Base-by-base conservation (phyloP, 768 basidiomycete genomes). In the Steccherinum ochraceum region DNA sequence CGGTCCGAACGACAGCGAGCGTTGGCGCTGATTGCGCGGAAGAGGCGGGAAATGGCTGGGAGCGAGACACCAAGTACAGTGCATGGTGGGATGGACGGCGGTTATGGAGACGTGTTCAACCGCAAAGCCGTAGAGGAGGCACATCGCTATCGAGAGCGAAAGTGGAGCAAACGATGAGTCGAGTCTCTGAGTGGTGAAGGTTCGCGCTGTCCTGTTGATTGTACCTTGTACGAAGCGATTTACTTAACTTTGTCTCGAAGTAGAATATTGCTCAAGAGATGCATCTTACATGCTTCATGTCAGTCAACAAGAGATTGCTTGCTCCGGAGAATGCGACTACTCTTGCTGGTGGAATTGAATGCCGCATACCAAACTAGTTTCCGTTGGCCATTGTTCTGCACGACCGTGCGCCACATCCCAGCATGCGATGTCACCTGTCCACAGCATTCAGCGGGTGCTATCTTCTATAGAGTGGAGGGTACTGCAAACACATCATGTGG, bases 11-110 rank as follows among this genome's bases (percentile, higher is more conserved):
- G 87, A 3, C 77, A 84, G 58, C 81, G 89, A 0, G 88, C 89
- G 0, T 67, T 79, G n/a, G 86, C 77, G 5, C 80, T 90, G 24
- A 81, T 89, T 19, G 72, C 72, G 48, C 73, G 83, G 39, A 86
- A 79, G 68, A 77, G 80, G 59, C 74, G 80, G 1, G 85, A 89
- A 64, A 64, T 74, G 67, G 73, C 70, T 25, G 84, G 83, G 2
- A 81, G 75, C 51, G 78, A 77, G 52, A 90, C 89, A 1, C 89
- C 87, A 0, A 85, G 81, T 55, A 87, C 83, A 0, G 80, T 86
- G 3, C 74, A 71, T 3, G 67, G 64, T 25, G 69, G 65, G 4
- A 78, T 82, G 5, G 72, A 71, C 2, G 66, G 60, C 25, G 67
- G 79, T 1, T 89, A 89, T 53, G 74, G 76, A 2, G 86, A 90